Evolutionary conservation across 345 rosid genomes (phyloP).

Genomic region (Eutrema yunnanense): DNA sequence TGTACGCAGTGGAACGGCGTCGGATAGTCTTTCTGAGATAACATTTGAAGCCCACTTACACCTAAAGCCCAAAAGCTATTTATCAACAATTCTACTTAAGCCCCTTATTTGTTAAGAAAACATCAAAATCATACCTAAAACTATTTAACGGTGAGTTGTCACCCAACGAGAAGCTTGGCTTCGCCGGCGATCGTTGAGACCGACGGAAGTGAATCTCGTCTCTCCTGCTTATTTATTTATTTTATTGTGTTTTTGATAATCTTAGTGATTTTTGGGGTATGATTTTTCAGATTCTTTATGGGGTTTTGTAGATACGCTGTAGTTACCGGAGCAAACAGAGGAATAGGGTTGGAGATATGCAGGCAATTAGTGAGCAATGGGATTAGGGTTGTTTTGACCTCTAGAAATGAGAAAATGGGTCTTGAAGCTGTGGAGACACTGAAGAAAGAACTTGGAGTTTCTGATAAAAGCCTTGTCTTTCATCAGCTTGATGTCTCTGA

Average conservation of each 20-base stretch:
- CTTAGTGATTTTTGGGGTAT: not conserved
- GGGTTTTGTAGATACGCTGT: conserved; percentile 26
- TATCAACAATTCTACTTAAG: not conserved
- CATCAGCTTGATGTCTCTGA: conserved; percentile 53
- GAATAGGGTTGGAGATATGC: conserved; percentile 40
- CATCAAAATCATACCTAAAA: not conserved
- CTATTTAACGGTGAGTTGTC: not conserved
- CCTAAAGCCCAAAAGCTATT: not conserved
- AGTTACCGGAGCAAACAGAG: conserved; percentile 44
- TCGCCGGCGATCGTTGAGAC: too few relatives aligned
- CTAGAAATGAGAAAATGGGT: conserved; percentile 38
- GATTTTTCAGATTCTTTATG: not conserved
- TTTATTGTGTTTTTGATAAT: not conserved
- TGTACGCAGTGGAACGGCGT: not conserved
- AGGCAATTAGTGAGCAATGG: conserved; percentile 31
- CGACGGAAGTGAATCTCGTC: too few relatives aligned
- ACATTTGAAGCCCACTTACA: not conserved
- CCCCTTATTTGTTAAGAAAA: not conserved
- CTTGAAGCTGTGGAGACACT: conserved; percentile 42
- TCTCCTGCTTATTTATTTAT: too few relatives aligned
- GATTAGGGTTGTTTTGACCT: conserved; percentile 29
- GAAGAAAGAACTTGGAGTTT: conserved; percentile 17
- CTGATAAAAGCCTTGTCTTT: conserved; percentile 32
- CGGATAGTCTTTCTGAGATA: not conserved
- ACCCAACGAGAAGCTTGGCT: not conserved